Evolutionary conservation across 768 basidiomycete genomes (phyloP).

Genomic region (Suillus occidentalis): DNA sequence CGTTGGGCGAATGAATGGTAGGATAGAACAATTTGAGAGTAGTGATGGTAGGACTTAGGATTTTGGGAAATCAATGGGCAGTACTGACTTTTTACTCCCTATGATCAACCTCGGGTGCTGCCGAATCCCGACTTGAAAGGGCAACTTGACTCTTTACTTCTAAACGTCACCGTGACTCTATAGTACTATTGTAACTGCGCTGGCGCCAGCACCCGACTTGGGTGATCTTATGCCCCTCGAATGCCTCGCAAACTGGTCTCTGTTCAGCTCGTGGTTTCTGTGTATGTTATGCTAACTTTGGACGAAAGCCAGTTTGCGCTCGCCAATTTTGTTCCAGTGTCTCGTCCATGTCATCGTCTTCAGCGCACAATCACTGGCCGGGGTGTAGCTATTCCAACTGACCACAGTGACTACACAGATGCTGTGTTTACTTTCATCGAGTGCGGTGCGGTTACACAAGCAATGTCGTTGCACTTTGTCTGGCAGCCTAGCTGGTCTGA

Average conservation of each 20-base stretch:
- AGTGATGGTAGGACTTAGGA: not conserved
- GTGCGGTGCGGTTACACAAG: slow-evolving; percentile 20
- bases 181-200: no score
- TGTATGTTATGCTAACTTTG: no score
- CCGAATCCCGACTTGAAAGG: not conserved
- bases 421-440: slow-evolving; percentile 18
- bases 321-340: not conserved
- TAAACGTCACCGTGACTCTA: no score
- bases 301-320: no score
- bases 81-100: not conserved
- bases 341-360: slow-evolving; percentile 14
- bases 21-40: not conserved
- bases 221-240: no score
- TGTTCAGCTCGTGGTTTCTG: no score
- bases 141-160: no score
- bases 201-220: no score
- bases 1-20: not conserved
- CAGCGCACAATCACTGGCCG: slow-evolving; percentile 6
- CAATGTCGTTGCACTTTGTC: slow-evolving; percentile 11
- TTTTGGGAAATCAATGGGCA: not conserved
- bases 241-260: no score
- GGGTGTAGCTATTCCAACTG: not conserved
- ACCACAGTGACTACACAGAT: slow-evolving; percentile 6
- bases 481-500: not conserved
- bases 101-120: not conserved